A percentile compares a stretch with the other conserved stretches of the same genome.
phyloP scores from a whole-genome alignment of 2,329 filamentous ascomycete species.

The Clathrospora elynae region DNA sequence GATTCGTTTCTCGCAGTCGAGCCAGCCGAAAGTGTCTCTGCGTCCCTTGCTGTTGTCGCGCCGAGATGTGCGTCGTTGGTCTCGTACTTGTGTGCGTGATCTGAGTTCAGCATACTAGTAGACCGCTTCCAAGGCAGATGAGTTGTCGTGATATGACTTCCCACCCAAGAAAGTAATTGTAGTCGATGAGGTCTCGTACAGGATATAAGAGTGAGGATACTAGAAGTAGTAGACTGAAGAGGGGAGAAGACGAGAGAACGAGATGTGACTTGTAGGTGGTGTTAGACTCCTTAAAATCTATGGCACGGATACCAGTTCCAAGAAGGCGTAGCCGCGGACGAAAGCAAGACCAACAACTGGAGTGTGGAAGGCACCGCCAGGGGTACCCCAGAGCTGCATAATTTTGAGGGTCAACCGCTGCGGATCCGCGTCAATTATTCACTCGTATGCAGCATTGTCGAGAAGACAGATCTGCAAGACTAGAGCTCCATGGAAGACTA shows the following conservation, averaged over 20 bases:
- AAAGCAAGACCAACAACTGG: slow-evolving; percentile 30
- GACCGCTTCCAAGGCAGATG: slow-evolving; percentile 10
- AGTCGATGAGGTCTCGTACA: slow-evolving; percentile 15
- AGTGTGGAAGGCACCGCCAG: slow-evolving; percentile 20
- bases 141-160: slow-evolving; percentile 5
- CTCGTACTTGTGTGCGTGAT: slow-evolving; percentile 18
- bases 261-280: slow-evolving; percentile 7
- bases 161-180: not conserved
- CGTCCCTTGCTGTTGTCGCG: slow-evolving; percentile 27
- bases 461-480: slow-evolving; percentile 16
- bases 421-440: slow-evolving; percentile 29
- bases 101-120: too few species aligned
- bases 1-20: slow-evolving; percentile 32
- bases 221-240: too few species aligned
- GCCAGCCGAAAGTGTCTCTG: slow-evolving; percentile 31
- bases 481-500: slow-evolving; percentile 9
- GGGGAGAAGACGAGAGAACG: slow-evolving; percentile 7
- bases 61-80: slow-evolving; percentile 28
- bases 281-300: slow-evolving; percentile 18
- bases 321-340: slow-evolving; percentile 28
- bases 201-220: slow-evolving; percentile 13
- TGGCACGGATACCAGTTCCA: slow-evolving; percentile 19
- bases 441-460: slow-evolving; percentile 22
- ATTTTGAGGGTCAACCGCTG: slow-evolving; percentile 26
- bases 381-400: slow-evolving; percentile 12